A percentile compares a stretch with the other conserved stretches of the same genome.
Conservation (phyloP, 2,329 filamentous ascomycete genomes). For the Lithohypha guttulata region DNA sequence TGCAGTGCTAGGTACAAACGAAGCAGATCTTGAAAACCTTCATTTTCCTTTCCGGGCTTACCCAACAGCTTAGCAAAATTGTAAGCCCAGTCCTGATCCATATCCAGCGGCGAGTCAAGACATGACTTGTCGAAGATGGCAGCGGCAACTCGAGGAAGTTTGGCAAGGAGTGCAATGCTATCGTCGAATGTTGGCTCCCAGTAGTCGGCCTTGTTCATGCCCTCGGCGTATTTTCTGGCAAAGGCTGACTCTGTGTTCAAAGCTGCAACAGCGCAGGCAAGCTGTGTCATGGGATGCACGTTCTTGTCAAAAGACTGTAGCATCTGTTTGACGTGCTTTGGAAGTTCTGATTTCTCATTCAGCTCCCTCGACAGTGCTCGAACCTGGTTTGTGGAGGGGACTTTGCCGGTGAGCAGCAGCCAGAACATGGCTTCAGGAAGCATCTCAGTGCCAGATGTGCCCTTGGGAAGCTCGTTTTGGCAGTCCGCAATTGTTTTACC, state of each 20-base stretch:
- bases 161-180: conserved; percentile 82
- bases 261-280: conserved; percentile 87
- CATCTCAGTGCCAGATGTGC: conserved; percentile 87
- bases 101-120: conserved; percentile 63
- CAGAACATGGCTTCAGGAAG: conserved; percentile 99
- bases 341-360: conserved; percentile 74
- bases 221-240: conserved; percentile 82
- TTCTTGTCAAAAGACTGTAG: conserved; percentile 80
- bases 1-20: conserved; percentile 91
- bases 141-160: conserved; percentile 90
- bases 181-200: conserved; percentile 99
- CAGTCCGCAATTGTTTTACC: conserved; percentile 97
- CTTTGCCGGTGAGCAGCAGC: conserved; percentile 86
- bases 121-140: conserved; percentile 91
- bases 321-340: conserved; percentile 73
- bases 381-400: conserved; percentile 72
- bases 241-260: conserved; percentile 92
- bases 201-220: conserved; percentile 90
- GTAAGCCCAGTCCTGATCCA: conserved; percentile 90
- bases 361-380: conserved; percentile 74
- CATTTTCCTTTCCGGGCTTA: conserved; percentile 75
- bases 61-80: conserved; percentile 97
- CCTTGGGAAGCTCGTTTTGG: conserved; percentile 86
- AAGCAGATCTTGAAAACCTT: conserved; percentile 90
- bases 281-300: conserved; percentile 97